These are phyloP conservation scores for Stagonosporopsis chrysanthemi DNA, from an alignment of 2,329 filamentous ascomycete genomes.

Conservation along the genomic window DNA sequence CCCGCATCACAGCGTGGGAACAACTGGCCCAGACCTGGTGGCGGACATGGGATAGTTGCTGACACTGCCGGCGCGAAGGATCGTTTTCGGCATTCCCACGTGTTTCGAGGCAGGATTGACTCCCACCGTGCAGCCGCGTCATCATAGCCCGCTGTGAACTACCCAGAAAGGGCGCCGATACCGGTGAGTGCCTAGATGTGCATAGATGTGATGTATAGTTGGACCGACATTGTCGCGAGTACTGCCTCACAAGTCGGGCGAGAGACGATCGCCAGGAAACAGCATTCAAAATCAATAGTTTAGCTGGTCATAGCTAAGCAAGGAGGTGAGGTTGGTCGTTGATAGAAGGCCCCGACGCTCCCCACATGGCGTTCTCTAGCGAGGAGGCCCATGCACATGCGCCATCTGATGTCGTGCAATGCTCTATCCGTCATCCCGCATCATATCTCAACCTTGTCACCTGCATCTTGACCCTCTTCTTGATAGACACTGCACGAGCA, in stretches of 20 bases:
- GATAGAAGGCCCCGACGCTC: conserved; percentile 16
- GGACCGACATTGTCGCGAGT: conserved; percentile 9
- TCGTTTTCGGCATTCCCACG: neutral
- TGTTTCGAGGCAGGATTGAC: neutral
- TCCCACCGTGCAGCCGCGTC: neutral
- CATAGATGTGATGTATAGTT: neutral
- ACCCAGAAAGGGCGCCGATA: conserved; percentile 5
- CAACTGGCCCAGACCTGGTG: neutral
- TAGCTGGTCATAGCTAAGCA: neutral
- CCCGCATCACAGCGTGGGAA: neutral
- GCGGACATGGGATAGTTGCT: neutral
- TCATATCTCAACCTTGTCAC: conserved; percentile 8
- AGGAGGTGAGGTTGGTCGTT: conserved; percentile 19
- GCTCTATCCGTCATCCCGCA: conserved; percentile 17
- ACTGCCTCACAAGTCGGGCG: conserved; percentile 6
- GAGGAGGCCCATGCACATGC: conserved; percentile 10
- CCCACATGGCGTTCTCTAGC: conserved; percentile 20
- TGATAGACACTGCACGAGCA: conserved; percentile 4
- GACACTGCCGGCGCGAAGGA: neutral
- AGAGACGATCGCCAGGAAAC: neutral
- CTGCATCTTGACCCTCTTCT: conserved; percentile 5
- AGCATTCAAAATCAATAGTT: conserved; percentile 6
- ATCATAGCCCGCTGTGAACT: neutral
- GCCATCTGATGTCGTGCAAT: conserved; percentile 10
- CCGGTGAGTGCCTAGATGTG: conserved; percentile 6